Percentiles rank a stretch among this genome's conserved stretches.
Conservation (phyloP, 2,329 filamentous ascomycete species). For the Simplicillium aogashimaense region DNA sequence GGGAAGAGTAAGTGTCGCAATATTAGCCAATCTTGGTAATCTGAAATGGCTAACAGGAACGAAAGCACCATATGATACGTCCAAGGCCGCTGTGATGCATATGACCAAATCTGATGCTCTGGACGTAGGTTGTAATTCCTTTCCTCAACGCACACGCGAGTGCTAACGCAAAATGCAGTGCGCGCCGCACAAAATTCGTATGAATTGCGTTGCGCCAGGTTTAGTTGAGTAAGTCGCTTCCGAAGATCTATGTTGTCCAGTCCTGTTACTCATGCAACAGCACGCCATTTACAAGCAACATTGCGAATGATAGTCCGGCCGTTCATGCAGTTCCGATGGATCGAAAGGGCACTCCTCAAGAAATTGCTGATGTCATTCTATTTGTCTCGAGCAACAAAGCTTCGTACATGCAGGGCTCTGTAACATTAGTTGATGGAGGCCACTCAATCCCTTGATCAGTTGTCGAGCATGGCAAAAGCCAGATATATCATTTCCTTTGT, state of each 20-base stretch:
- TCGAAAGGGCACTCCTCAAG: slow-evolving; percentile 30
- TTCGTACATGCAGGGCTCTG: slow-evolving; percentile 32
- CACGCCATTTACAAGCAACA: slow-evolving; percentile 30
- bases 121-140: slow-evolving; percentile 20
- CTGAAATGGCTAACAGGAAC: no score
- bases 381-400: slow-evolving; percentile 34
- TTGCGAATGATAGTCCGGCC: slow-evolving; percentile 20
- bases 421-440: slow-evolving; percentile 33
- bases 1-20: slow-evolving; percentile 23
- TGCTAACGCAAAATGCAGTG: slow-evolving; percentile 19
- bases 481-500: slow-evolving; percentile 5
- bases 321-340: slow-evolving; percentile 24
- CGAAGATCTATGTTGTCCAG: not conserved
- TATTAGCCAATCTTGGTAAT: no score
- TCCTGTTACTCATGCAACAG: slow-evolving; percentile 5
- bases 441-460: slow-evolving; percentile 22
- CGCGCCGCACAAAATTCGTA: slow-evolving; percentile 30
- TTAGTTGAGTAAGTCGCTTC: slow-evolving; percentile 25
- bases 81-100: slow-evolving; percentile 33
- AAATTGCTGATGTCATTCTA: slow-evolving; percentile 34
- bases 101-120: slow-evolving; percentile 37
- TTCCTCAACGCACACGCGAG: not conserved
- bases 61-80: slow-evolving; percentile 34
- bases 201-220: slow-evolving; percentile 36
- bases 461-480: not conserved